Percentiles rank a stretch among this genome's conserved stretches.
These are phyloP conservation scores for Corchorus olitorius DNA, from an alignment of 345 rosid genomes.

Conservation along the genomic window DNA sequence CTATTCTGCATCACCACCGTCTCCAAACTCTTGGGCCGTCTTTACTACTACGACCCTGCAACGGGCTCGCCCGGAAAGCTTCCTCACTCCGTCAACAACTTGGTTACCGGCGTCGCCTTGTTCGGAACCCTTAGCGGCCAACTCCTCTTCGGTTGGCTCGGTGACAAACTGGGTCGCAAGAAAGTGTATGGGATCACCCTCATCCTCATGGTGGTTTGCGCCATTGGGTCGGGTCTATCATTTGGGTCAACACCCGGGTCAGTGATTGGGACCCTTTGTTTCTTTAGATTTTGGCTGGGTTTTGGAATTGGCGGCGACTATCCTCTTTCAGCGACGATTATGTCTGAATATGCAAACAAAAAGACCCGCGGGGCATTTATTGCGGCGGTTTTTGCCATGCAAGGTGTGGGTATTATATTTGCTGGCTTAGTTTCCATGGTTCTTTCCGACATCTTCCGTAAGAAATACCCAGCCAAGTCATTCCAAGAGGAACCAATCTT, in stretches of 20 bases:
- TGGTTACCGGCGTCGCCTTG: conserved; percentile 57
- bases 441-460: conserved; percentile 39
- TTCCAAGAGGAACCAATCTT: conserved; percentile 18
- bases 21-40: conserved; percentile 67
- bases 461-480: not conserved
- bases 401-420: conserved; percentile 57
- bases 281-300: conserved; percentile 76
- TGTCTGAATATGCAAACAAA: conserved; percentile 68
- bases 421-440: conserved; percentile 51
- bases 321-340: conserved; percentile 77
- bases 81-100: conserved; percentile 39
- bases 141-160: conserved; percentile 63
- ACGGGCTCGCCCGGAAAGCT: conserved; percentile 39
- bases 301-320: conserved; percentile 87
- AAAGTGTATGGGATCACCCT: conserved; percentile 61
- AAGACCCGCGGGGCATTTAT: conserved; percentile 59
- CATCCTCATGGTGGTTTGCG: conserved; percentile 56
- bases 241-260: conserved; percentile 42
- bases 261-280: conserved; percentile 60
- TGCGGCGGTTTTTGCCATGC: conserved; percentile 69
- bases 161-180: conserved; percentile 71
- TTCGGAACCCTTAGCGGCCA: conserved; percentile 62
- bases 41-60: conserved; percentile 57
- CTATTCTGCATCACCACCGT: conserved; percentile 67
- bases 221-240: conserved; percentile 61